Evolutionary conservation across 2,329 filamentous ascomycete species (phyloP), one percentile per base, ranked within the genome.

Genomic region (Ascochyta koolunga): DNA sequence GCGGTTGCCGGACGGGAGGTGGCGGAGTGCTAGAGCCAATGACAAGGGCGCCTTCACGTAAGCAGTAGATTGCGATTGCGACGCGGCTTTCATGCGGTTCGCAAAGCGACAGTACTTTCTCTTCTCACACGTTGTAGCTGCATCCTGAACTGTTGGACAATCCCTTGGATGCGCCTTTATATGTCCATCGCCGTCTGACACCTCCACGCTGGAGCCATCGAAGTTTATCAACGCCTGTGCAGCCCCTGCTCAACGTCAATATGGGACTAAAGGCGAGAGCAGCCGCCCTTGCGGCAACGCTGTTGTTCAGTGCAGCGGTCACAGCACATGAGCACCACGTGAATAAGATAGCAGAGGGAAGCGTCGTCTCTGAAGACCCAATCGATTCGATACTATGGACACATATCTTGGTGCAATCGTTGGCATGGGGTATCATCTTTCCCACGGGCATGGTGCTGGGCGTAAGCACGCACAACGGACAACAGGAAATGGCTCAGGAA

Each of bases 361-460:
- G 72, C n/a, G 65, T 55, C 24, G 59, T 77, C 25, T 79, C 67
- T 38, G 59, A 64, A 18, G 68, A 73, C 48, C 71, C 75, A 22
- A 72, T 75, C 35, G 95, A 98, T 74, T 83, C 87, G 36, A 91
- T 87, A 67, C 77, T 99, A 85, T 99, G 95, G 95, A 82, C 89
- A 64, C 95, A 99, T 77, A 98, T 99, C 69, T 82, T 96, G 56
- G 76, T 96, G 39, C 93, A 96, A 82, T 89, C 87, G 73, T 70
- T 95, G 54, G 86, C 92, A 53, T 98, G 96, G 80, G 95, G 95
- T 58, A 82, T 99, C 64, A 85, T 98, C 54, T 98, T 96, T 69
- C 95, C 95, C 10, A 82, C 91, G 15, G 95, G 95, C 66, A 98
- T 99, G 93, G 92, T 98, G 36, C 80, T 97, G 16, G 93, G 93